Percentiles rank a stretch among this genome's conserved stretches.
Conservation (phyloP, 2,329 filamentous ascomycete species). For the Hirsutella minnesotensis region DNA sequence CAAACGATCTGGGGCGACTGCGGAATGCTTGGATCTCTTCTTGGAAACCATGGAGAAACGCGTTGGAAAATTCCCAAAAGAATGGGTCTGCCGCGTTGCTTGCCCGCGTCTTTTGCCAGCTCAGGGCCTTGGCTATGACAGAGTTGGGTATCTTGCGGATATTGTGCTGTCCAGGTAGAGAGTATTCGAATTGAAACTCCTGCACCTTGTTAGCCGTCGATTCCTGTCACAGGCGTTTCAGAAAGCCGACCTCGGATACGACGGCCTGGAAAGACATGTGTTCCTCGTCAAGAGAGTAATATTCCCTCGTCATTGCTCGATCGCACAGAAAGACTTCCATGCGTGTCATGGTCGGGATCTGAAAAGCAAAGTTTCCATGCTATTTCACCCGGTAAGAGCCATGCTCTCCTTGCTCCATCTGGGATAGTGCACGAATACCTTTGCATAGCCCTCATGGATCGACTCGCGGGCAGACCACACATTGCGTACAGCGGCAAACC, state of each 20-base stretch:
- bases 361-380: slow-evolving; percentile 5
- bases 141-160: slow-evolving; percentile 5
- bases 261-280: slow-evolving; percentile 7
- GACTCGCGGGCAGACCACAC: slow-evolving; percentile 5
- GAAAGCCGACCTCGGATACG: slow-evolving; percentile 7
- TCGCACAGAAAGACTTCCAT: slow-evolving; percentile 9
- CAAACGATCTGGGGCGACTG: background rate
- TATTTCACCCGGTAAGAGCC: background rate
- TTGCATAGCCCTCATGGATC: slow-evolving; percentile 6
- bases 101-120: slow-evolving; percentile 7
- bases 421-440: too few species aligned
- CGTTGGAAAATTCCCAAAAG: slow-evolving; percentile 6
- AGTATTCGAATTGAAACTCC: slow-evolving; percentile 8
- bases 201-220: too few species aligned
- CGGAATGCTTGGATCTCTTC: slow-evolving; percentile 1
- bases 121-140: slow-evolving; percentile 6
- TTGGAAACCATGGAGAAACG: slow-evolving; percentile 5
- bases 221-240: too few species aligned
- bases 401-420: too few species aligned
- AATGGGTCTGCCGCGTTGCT: slow-evolving; percentile 6
- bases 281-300: slow-evolving; percentile 5
- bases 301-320: slow-evolving; percentile 6
- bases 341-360: slow-evolving; percentile 8
- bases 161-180: slow-evolving; percentile 5
- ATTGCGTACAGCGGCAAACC: slow-evolving; percentile 6